Evolutionary conservation across 129 eudicot species (phyloP).

Genomic region (Flaveria sonorensis): DNA sequence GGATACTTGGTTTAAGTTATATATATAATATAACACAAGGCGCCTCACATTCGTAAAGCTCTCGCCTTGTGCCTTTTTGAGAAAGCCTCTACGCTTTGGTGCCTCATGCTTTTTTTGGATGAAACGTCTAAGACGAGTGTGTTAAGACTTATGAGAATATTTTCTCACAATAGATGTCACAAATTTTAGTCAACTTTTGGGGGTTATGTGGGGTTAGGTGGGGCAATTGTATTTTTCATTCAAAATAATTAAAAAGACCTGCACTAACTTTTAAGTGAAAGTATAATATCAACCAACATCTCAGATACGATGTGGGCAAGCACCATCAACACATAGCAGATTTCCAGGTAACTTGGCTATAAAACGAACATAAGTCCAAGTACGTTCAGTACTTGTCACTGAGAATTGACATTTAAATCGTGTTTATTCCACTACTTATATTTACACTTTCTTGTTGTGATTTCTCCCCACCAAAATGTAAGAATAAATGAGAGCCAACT

Average conservation of each 20-base stretch:
- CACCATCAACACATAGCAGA: not conserved
- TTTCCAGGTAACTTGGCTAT: not conserved
- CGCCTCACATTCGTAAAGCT: too few species aligned
- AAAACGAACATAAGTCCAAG: not conserved
- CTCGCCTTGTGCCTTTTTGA: too few species aligned
- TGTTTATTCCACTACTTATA: not conserved
- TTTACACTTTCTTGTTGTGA: not conserved
- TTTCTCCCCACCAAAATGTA: not conserved
- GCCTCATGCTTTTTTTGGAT: too few species aligned
- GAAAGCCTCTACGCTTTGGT: too few species aligned
- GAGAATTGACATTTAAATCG: not conserved
- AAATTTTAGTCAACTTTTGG: not conserved
- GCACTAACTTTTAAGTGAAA: not conserved
- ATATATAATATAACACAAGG: too few species aligned
- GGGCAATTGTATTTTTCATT: not conserved
- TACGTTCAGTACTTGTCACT: not conserved
- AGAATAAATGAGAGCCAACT: not conserved
- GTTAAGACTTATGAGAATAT: not conserved
- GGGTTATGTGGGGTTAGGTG: not conserved
- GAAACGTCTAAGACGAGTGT: too few species aligned
- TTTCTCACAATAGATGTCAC: too few species aligned
- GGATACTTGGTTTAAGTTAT: too few species aligned
- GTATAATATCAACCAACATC: not conserved
- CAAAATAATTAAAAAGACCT: not conserved
- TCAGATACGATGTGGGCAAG: not conserved